Evolutionary conservation across 176 grass and related monocot species (phyloP), one percentile per base, ranked within the genome.

Genomic region (Eleusine indica): DNA sequence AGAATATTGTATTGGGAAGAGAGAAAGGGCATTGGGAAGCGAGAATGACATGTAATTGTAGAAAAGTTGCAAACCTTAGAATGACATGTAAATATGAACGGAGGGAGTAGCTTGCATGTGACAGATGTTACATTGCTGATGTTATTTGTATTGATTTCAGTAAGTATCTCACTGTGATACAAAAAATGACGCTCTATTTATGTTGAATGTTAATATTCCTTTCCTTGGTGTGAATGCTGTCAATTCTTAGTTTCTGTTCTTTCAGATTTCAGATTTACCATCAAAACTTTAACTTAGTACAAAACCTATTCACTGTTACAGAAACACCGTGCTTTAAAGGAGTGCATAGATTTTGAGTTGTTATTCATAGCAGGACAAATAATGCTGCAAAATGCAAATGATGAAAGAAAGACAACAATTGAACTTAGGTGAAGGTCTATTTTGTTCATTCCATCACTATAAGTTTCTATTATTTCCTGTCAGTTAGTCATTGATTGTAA

Each of bases 391-490:
- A 17, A 17, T 4, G 40, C 29, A 78, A 44, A 48, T 73, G 47
- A 57, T 21, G 66, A 82, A 57, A 85, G 56, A 71, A 63, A 75
- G 68, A 52, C 54, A 37, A 65, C 43, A 46, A 4, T 40, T 38
- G 64, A 85, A 65, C 66, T 81, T 46, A 58, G 2, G 32, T 19
- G 66, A 81, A 60, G 16, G 76, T 78, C n/a, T 66, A 10, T 78
- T 86, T 68, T 82, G 78, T 72, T 82, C 49, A 86, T 86, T 82
- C 56, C 83, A 73, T 52, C 2, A 0, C 58, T 66, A 49, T 73
- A 68, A 82, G 30, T n/a, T 74, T 6, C 51, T 17, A 16, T 22
- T 77, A 60, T 25, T 46, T 58, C 51, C 58, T 16, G 11, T 72
- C 15, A 1, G 9, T 76, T 84, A 11, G 53, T 14, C 22, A 73